These are phyloP conservation scores for Mucor lusitanicus DNA, from an alignment of 371 early-diverging fungal genomes.

Conservation along the genomic window DNA sequence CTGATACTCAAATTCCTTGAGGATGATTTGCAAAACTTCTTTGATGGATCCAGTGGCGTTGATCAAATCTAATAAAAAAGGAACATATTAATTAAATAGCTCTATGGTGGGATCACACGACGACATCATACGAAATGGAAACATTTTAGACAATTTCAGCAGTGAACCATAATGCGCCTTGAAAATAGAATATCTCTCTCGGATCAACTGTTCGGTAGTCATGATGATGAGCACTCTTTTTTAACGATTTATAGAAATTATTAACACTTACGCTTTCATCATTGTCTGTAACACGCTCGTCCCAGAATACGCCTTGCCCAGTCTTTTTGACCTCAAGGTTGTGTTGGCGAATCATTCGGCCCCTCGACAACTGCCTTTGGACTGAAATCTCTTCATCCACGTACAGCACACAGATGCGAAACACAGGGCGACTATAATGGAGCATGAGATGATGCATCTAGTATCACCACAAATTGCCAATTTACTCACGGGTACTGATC, in stretches of 20 bases:
- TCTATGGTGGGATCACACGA: neutral
- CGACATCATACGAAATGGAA: constrained; percentile 64
- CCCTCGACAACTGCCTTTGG: constrained; percentile 61
- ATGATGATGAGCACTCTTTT: neutral
- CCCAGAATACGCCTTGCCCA: constrained; percentile 63
- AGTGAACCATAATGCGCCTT: constrained; percentile 69
- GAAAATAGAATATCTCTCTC: constrained; percentile 66
- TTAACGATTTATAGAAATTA: neutral
- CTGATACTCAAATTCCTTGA: constrained; percentile 71
- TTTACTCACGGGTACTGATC: constrained; percentile 58
- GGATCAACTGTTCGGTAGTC: constrained; percentile 46
- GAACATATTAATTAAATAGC: neutral
- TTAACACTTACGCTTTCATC: constrained; percentile 55
- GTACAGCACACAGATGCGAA: constrained; percentile 68
- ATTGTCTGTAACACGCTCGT: constrained; percentile 69
- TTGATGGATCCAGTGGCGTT: constrained; percentile 68
- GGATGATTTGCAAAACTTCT: constrained; percentile 64
- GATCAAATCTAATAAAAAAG: constrained; percentile 50
- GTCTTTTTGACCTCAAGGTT: constrained; percentile 61
- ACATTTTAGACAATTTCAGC: constrained; percentile 63
- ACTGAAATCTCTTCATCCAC: constrained; percentile 71
- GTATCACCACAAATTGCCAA: neutral
- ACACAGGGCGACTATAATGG: constrained; percentile 58
- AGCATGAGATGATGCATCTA: neutral
- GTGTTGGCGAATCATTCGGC: constrained; percentile 61